Conservation (phyloP, 2,329 filamentous ascomycete genomes). For the Fusarium cicatricum region DNA sequence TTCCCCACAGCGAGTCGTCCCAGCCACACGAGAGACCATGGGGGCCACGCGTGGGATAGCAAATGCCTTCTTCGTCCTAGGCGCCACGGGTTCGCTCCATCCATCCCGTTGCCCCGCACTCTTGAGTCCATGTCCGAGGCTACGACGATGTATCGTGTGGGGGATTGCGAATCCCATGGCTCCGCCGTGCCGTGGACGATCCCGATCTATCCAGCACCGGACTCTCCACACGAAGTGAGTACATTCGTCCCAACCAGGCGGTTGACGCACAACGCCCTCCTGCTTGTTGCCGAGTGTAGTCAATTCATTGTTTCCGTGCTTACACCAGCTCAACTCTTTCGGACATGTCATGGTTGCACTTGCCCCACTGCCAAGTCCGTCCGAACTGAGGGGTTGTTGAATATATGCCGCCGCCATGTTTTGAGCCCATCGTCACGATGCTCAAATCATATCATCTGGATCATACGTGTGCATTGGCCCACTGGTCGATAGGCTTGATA, state of each 20-base stretch:
- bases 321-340: slow-evolving; percentile 33
- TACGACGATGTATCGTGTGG: slow-evolving; percentile 37
- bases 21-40: slow-evolving; percentile 24
- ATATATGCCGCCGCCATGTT: slow-evolving; percentile 39
- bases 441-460: slow-evolving; percentile 40
- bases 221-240: slow-evolving; percentile 27
- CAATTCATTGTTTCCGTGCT: slow-evolving; percentile 29
- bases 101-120: slow-evolving; percentile 39
- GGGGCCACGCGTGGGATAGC: slow-evolving; percentile 27
- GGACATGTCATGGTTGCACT: slow-evolving; percentile 23
- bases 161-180: slow-evolving; percentile 27
- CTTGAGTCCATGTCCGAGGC: slow-evolving; percentile 28
- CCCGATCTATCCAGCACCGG: slow-evolving; percentile 42
- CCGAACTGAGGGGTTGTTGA: slow-evolving; percentile 33
- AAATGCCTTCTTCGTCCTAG: slow-evolving; percentile 20
- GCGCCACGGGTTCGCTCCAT: slow-evolving; percentile 36
- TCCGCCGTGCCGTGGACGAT: slow-evolving; percentile 32
- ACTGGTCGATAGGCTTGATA: slow-evolving; percentile 34
- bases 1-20: slow-evolving; percentile 25
- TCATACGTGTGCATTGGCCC: slow-evolving; percentile 37
- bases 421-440: slow-evolving; percentile 35
- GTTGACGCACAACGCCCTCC: slow-evolving; percentile 35
- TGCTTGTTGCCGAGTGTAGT: slow-evolving; percentile 32
- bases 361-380: slow-evolving; percentile 33
- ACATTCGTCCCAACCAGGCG: slow-evolving; percentile 39